phyloP scores from a whole-genome alignment of 345 rosid genomes.

The Hibiscus tridactylites region DNA sequence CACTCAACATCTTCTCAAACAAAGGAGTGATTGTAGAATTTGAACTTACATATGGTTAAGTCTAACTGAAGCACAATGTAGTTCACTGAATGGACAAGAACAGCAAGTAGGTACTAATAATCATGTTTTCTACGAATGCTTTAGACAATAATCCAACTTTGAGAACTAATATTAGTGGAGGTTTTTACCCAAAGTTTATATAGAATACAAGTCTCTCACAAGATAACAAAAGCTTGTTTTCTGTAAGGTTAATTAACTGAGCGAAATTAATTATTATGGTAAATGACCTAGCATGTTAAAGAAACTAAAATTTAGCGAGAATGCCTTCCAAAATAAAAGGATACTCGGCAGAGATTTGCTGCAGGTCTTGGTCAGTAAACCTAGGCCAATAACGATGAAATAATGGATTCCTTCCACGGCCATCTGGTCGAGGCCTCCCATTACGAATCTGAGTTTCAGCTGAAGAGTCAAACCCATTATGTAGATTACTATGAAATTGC shows the following conservation, averaged over 20 bases:
- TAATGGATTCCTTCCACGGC: slow-evolving; percentile 55
- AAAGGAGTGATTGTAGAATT: slow-evolving; percentile 71
- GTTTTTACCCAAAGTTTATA: background rate
- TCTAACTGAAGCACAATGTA: background rate
- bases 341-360: slow-evolving; percentile 76
- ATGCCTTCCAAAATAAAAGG: slow-evolving; percentile 35
- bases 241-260: background rate
- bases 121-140: background rate
- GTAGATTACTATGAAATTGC: slow-evolving; percentile 37
- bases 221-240: background rate
- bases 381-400: slow-evolving; percentile 85
- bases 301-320: slow-evolving; percentile 9
- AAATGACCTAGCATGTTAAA: background rate
- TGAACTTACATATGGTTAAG: slow-evolving; percentile 69
- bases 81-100: background rate
- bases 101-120: background rate
- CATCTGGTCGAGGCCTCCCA: slow-evolving; percentile 58
- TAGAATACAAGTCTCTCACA: background rate
- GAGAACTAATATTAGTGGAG: background rate
- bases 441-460: slow-evolving; percentile 40
- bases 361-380: slow-evolving; percentile 66
- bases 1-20: slow-evolving; percentile 95
- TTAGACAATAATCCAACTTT: background rate
- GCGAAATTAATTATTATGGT: background rate
- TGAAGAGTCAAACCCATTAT: slow-evolving; percentile 44